phyloP scores from a whole-genome alignment of 1,284 basidiomycete species.

The Stereum hirsutum region DNA sequence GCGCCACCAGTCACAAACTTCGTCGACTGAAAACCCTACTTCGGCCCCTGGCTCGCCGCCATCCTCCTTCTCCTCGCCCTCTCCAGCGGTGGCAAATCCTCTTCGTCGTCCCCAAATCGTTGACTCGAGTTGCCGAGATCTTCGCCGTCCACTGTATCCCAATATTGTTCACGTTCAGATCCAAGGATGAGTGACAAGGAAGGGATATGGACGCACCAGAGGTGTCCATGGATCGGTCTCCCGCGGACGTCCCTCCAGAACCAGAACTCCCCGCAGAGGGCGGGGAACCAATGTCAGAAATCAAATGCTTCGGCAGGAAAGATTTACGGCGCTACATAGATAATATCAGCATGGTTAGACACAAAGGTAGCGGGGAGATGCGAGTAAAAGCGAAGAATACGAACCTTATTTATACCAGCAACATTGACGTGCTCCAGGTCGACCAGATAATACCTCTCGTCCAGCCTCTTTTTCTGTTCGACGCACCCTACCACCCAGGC shows the following conservation, averaged over 20 bases:
- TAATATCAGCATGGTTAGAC: not conserved
- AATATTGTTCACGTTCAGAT: not conserved
- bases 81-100: slow-evolving; percentile 47
- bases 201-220: slow-evolving; percentile 3
- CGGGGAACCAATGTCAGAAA: not conserved
- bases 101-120: slow-evolving; percentile 21
- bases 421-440: slow-evolving; percentile 62
- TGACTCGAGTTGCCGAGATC: slow-evolving; percentile 3
- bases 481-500: slow-evolving; percentile 89
- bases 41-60: too few species aligned
- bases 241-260: slow-evolving; percentile 5
- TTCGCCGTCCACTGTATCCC: slow-evolving; percentile 1
- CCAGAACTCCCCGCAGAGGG: not conserved
- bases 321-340: slow-evolving; percentile 42
- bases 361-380: slow-evolving; percentile 1
- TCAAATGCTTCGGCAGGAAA: slow-evolving; percentile 57
- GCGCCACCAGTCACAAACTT: too few species aligned
- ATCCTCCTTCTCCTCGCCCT: slow-evolving; percentile 41
- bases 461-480: slow-evolving; percentile 56
- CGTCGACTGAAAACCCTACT: too few species aligned
- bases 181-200: too few species aligned
- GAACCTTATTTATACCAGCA: slow-evolving; percentile 58
- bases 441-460: slow-evolving; percentile 61
- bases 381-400: slow-evolving; percentile 8
- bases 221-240: slow-evolving; percentile 14